A percentile compares a stretch with the other conserved stretches of the same genome.
Evolutionary conservation across 2,329 filamentous ascomycete genomes (phyloP).

Genomic region (Sphaerulina musiva): DNA sequence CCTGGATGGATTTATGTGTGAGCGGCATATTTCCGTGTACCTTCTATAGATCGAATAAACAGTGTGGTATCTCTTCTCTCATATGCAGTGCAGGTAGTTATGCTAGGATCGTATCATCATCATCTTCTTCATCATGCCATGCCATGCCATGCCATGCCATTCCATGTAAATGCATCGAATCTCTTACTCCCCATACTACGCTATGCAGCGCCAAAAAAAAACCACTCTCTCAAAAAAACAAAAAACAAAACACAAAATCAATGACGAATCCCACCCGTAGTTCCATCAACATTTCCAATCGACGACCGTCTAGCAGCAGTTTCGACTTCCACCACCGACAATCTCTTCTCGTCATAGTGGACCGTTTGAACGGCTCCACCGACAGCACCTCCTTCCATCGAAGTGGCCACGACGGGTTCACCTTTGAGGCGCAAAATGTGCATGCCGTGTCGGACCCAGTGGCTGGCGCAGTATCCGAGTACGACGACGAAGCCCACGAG

Average conservation of each 20-base stretch:
- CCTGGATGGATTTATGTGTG: no score
- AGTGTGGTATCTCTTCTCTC: no score
- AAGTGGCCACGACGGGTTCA: conserved; percentile 27
- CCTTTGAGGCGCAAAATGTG: conserved; percentile 32
- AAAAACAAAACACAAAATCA: not conserved
- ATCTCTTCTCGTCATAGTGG: conserved; percentile 33
- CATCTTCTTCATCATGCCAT: not conserved
- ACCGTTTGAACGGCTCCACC: conserved; percentile 32
- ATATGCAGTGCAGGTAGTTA: no score
- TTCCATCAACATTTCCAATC: conserved; percentile 15
- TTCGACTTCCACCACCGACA: conserved; percentile 26
- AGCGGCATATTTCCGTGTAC: no score
- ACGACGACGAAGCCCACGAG: conserved; percentile 41
- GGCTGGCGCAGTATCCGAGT: conserved; percentile 31
- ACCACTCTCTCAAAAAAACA: not conserved
- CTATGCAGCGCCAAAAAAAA: not conserved
- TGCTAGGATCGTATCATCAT: not conserved
- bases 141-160: not conserved
- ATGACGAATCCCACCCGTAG: not conserved
- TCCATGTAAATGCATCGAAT: not conserved
- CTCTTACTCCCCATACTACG: not conserved
- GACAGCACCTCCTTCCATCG: conserved; percentile 30
- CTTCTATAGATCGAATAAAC: no score
- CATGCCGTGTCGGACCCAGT: conserved; percentile 33
- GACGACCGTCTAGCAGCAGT: conserved; percentile 22